Evolutionary conservation across 164 flowering plant genomes (phyloP), one percentile per base, ranked within the genome.

Genomic region (Pachysandra terminalis): DNA sequence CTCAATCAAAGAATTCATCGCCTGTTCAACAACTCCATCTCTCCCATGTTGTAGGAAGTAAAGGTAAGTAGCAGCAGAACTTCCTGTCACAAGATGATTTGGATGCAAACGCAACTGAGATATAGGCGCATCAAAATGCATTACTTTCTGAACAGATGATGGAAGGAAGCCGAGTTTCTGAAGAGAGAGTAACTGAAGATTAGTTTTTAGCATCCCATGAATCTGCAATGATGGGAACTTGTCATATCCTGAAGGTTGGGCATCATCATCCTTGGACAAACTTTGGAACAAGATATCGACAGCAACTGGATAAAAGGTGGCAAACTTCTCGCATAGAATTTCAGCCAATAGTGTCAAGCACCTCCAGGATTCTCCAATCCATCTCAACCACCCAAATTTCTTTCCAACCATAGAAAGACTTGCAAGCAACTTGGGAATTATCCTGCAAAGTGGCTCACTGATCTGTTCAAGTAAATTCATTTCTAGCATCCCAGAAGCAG

Each of bases 261-360:
- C 49, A 7, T 66, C 51, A 61, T 60, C 59, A 19, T 70, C 77
- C 69, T 70, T 45, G 25, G 71, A 82, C 81, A 86, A 74, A 73
- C 91, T 84, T 67, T 86, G 88, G 66, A 86, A 90, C 79, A 94
- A 77, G 27, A 86, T 77, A 77, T 87, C 89, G 70, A 85, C 71
- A 25, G 89, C 86, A 65, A 68, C 59, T 8, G 87, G 80, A 74
- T 94, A 94, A 71, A 85, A 91, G n/a, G 71, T 61, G 37, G 92
- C 77, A 83, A 91, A 91, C 69, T 76, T 79, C 75, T 94, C 96
- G 66, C 91, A 22, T 32, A 90, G 64, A 72, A 94, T 90, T 81
- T 94, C 98, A 53, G 95, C 96, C 78, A 94, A 81, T 57, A 94
- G 88, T 67, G 93, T 89, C 85, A 94, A 81, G 76, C 98, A 91